Evolutionary conservation across 176 grass and related monocot genomes (phyloP).

Genomic region (Pontederia crassipes): DNA sequence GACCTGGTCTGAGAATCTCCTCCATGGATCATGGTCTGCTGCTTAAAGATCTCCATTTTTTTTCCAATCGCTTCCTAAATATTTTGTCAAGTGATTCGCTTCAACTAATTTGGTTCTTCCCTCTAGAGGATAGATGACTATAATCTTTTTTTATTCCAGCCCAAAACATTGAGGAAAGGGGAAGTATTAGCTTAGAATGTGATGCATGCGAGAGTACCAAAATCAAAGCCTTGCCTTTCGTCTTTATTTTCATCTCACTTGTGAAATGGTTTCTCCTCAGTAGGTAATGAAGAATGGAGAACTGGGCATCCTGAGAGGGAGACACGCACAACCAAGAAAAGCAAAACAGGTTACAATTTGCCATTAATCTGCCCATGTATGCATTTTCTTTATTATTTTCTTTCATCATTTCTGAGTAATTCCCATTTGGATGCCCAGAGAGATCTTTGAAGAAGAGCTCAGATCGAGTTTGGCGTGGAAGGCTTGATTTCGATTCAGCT

Average conservation of each 20-base stretch:
- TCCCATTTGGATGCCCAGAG: constrained; percentile 32
- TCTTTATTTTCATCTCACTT: not conserved
- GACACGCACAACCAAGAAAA: constrained; percentile 73
- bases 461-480: constrained; percentile 36
- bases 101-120: too few species aligned
- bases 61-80: not conserved
- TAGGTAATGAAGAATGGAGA: constrained; percentile 46
- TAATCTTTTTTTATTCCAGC: not conserved
- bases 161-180: too few species aligned
- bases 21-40: not conserved
- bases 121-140: not conserved
- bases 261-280: constrained; percentile 19
- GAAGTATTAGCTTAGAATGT: not conserved
- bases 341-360: constrained; percentile 57
- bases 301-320: constrained; percentile 73
- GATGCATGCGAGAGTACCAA: not conserved
- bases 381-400: constrained; percentile 3
- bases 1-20: not conserved
- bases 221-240: not conserved
- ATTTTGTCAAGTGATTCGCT: too few species aligned
- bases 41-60: not conserved
- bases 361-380: constrained; percentile 2
- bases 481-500: constrained; percentile 39
- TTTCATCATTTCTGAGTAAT: constrained; percentile 4
- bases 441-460: constrained; percentile 37